Percentiles rank a stretch among this genome's conserved stretches.
phyloP scores from a whole-genome alignment of 768 basidiomycete species.

The Termitomyces sp. region DNA sequence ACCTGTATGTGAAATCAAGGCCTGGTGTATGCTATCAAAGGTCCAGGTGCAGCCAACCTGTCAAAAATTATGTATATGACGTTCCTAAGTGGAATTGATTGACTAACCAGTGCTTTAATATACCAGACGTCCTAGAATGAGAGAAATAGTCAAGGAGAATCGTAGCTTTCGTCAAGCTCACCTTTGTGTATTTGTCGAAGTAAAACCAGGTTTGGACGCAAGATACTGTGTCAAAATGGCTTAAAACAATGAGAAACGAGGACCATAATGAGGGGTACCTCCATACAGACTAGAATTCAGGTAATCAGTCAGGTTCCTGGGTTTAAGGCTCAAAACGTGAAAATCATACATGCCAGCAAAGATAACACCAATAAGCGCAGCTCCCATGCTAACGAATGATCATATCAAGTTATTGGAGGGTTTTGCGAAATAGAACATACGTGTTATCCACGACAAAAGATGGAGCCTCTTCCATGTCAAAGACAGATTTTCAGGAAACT shows the following conservation, averaged over 20 bases:
- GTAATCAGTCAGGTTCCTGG: neutral
- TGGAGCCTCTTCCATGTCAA: conserved; percentile 13
- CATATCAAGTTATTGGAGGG: neutral
- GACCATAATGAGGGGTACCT: conserved; percentile 24
- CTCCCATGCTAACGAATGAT: conserved; percentile 36
- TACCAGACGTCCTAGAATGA: conserved; percentile 39
- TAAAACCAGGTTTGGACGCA: conserved; percentile 55
- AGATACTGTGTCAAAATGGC: conserved; percentile 31
- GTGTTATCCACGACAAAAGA: conserved; percentile 27
- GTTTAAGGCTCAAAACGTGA: neutral
- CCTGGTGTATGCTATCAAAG: conserved; percentile 49
- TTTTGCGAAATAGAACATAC: conserved; percentile 18
- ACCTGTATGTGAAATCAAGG: conserved; percentile 49
- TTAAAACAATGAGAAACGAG: neutral
- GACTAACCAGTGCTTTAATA: conserved; percentile 41
- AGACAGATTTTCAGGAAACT: neutral
- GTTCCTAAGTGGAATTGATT: neutral
- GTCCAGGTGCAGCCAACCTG: conserved; percentile 44
- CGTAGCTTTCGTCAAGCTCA: conserved; percentile 8
- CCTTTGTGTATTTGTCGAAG: conserved; percentile 40
- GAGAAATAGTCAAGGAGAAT: neutral
- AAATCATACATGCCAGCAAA: conserved; percentile 37
- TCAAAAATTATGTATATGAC: neutral
- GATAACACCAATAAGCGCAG: conserved; percentile 44
- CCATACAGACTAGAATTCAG: conserved; percentile 37